phyloP scores from a whole-genome alignment of 106 monocot genomes.

The Dioscorea zingiberensis region DNA sequence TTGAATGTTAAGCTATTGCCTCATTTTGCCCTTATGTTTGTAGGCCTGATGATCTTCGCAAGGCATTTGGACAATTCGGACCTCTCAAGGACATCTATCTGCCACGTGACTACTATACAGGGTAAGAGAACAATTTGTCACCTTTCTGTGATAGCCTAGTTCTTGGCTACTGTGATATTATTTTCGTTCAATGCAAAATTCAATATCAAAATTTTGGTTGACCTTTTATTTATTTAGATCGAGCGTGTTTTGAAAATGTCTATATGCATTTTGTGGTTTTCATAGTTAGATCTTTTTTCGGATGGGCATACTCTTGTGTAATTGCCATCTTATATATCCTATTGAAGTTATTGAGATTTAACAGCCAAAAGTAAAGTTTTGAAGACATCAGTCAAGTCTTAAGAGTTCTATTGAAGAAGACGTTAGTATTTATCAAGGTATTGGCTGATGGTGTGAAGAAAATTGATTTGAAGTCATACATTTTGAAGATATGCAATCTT shows the following conservation, averaged over 20 bases:
- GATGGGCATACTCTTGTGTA: too few species aligned
- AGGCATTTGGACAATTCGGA: constrained; percentile 91
- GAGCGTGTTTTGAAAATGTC: too few species aligned
- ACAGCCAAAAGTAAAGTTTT: constrained; percentile 64
- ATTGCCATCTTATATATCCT: constrained; percentile 9
- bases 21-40: constrained; percentile 1
- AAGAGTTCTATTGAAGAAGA: constrained; percentile 74
- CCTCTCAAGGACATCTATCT: constrained; percentile 92
- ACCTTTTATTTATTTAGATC: too few species aligned
- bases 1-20: too few species aligned
- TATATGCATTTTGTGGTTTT: too few species aligned
- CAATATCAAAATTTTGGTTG: too few species aligned
- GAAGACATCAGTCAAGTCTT: constrained; percentile 75
- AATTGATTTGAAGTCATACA: constrained; percentile 59
- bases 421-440: constrained; percentile 62
- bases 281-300: too few species aligned
- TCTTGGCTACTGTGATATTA: too few species aligned
- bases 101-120: constrained; percentile 86
- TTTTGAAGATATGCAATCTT: constrained; percentile 80
- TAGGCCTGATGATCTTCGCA: constrained; percentile 93
- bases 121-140: constrained; percentile 32
- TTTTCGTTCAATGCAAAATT: too few species aligned
- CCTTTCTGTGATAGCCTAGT: too few species aligned
- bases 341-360: constrained; percentile 70
- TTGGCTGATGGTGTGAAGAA: constrained; percentile 52